phyloP scores from a whole-genome alignment of 2,329 filamentous ascomycete genomes.

The Aspergillus chevalieri region DNA sequence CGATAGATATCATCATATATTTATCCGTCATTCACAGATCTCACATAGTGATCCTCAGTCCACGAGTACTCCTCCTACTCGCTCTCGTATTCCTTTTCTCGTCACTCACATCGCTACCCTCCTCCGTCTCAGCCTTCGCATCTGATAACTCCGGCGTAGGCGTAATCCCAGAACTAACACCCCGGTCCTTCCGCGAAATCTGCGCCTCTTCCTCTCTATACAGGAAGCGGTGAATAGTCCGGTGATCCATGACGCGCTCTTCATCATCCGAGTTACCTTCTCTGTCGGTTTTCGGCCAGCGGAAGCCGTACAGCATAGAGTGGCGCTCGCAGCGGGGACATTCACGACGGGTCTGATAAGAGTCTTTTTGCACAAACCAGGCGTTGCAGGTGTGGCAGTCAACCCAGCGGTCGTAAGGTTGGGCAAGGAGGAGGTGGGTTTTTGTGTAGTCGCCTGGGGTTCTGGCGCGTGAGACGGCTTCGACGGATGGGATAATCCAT shows the following conservation, averaged over 20 bases:
- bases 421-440: constrained; percentile 67
- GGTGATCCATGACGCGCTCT: constrained; percentile 69
- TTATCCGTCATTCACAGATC: constrained; percentile 6
- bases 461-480: constrained; percentile 41
- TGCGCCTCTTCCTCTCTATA: constrained; percentile 59
- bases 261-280: constrained; percentile 67
- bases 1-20: constrained; percentile 1
- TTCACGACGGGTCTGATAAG: constrained; percentile 75
- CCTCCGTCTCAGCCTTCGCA: constrained; percentile 32
- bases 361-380: constrained; percentile 81
- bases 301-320: constrained; percentile 88
- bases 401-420: constrained; percentile 76
- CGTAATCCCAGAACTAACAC: constrained; percentile 30
- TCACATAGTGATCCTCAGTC: constrained; percentile 33
- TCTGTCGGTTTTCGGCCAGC: constrained; percentile 92
- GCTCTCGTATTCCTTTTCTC: constrained; percentile 30
- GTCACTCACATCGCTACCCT: constrained; percentile 31
- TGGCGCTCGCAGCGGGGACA: constrained; percentile 93
- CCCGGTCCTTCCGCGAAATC: constrained; percentile 32
- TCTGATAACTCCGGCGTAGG: constrained; percentile 35
- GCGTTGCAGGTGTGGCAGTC: constrained; percentile 77
- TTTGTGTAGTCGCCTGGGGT: constrained; percentile 75
- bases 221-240: constrained; percentile 80
- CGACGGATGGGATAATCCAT: constrained; percentile 32
- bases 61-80: constrained; percentile 26